Conservation (phyloP, 345 rosid genomes). For the Gossypium anomalum region DNA sequence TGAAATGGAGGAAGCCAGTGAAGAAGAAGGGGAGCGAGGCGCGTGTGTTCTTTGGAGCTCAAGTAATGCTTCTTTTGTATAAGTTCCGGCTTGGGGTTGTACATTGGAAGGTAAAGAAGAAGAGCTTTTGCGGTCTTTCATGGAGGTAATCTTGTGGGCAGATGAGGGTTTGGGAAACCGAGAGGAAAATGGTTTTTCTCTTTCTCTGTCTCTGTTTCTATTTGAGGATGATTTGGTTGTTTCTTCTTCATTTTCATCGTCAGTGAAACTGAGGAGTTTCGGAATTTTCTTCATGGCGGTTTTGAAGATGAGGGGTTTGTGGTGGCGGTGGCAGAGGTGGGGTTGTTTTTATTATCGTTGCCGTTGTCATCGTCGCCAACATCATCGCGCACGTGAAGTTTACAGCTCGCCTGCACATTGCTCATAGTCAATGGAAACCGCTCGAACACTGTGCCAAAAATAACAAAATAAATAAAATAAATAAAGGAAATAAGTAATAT, state of each 20-base stretch:
- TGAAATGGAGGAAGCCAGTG: background rate
- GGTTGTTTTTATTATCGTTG: constrained; percentile 16
- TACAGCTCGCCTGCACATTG: constrained; percentile 28
- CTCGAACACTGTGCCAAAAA: background rate
- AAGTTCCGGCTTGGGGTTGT: constrained; percentile 42
- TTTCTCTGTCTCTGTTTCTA: background rate
- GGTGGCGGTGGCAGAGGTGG: constrained; percentile 4
- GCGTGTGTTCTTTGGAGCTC: constrained; percentile 83
- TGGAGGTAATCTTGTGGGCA: constrained; percentile 54
- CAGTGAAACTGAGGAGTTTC: constrained; percentile 80
- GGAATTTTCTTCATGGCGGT: constrained; percentile 47
- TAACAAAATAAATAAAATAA: too few species aligned
- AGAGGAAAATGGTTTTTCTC: background rate
- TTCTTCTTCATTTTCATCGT: constrained; percentile 64
- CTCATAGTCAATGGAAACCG: constrained; percentile 31
- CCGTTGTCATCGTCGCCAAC: constrained; percentile 15
- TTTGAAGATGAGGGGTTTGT: constrained; percentile 37
- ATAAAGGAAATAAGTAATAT: too few species aligned
- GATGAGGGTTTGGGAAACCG: constrained; percentile 38
- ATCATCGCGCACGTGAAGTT: constrained; percentile 71
- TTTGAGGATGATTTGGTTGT: constrained; percentile 26
- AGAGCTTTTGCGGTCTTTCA: constrained; percentile 44
- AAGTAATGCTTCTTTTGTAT: constrained; percentile 78
- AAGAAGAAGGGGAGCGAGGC: constrained; percentile 46
- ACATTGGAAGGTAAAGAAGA: constrained; percentile 41